phyloP scores from a whole-genome alignment of 208 protist genomes.

The Acanthamoeba rhysodes region DNA sequence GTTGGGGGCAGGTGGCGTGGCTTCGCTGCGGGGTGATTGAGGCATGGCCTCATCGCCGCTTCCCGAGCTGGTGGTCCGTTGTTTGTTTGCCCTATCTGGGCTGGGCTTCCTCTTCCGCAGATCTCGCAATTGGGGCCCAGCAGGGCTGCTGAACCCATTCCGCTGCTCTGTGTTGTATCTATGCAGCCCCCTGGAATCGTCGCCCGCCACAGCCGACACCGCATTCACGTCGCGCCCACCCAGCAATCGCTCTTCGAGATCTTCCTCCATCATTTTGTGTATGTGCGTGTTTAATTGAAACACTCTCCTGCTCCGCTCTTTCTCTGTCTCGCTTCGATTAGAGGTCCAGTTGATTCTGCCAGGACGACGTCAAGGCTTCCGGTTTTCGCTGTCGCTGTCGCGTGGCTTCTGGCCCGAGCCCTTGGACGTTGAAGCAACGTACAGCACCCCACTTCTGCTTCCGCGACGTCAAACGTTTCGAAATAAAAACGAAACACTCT shows the following conservation, averaged over 20 bases:
- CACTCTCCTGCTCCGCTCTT: too few relatives aligned
- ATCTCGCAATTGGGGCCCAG: constrained; percentile 3
- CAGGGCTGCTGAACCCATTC: background rate
- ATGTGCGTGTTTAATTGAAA: background rate
- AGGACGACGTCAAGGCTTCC: too few relatives aligned
- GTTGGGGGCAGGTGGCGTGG: background rate
- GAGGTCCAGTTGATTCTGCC: too few relatives aligned
- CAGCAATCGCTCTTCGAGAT: constrained; percentile 14
- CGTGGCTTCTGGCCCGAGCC: background rate
- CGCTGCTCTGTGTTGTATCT: background rate
- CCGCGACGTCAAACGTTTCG: background rate
- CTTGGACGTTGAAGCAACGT: too few relatives aligned
- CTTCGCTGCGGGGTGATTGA: background rate
- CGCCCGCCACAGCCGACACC: background rate
- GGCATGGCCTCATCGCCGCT: background rate
- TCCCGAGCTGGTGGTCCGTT: background rate
- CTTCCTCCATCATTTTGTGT: constrained; percentile 38
- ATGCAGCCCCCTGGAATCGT: background rate
- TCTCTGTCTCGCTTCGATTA: too few relatives aligned
- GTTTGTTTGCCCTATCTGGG: background rate
- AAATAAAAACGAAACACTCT: background rate
- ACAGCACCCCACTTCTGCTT: background rate
- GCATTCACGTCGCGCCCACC: background rate
- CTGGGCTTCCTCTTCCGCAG: background rate
- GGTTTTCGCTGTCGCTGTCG: background rate